Base-by-base conservation (phyloP, 108 stramenopile genomes). In the Skeletonema menzelii region DNA sequence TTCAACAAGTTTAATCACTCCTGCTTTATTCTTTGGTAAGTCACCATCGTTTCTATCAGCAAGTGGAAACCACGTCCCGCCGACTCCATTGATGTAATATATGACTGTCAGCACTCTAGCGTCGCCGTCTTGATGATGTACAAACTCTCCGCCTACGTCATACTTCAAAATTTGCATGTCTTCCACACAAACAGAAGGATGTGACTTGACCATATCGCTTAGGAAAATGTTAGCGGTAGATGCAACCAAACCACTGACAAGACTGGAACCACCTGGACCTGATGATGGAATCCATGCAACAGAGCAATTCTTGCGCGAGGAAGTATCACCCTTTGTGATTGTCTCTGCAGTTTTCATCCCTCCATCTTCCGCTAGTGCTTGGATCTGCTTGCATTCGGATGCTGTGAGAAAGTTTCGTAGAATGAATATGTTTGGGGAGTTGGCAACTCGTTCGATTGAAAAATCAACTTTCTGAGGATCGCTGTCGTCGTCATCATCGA, bases 51-150 rank as follows among this genome's bases (percentile, higher is more conserved):
- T 47, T 24, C 13, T 56, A 32, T 73, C 56, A 20, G 88, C 88
- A 60, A 87, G 65, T 15, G 88, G 88, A 71, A 89, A 87, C 86
- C 86, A 89, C 6, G 88, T 89, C 12, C 59, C 88, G 27, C 79
- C 84, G 5, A 85, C 84, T 5, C 86, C 88, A 74, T 87, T 89
- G n/a, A 89, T 42, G 62, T 86, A 89, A 63, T 84, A 87, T 17
- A 89, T 47, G 3, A 85, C 82, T 6, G 88, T 89, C 27, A 89
- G 37, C 6, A 81, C 27, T 13, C 88, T 57, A 7, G 30, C 12
- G 4, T 70, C 49, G 0, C 73, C 81, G 67, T 89, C 88, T 28
- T 87, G 86, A 67, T 89, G 88, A 62, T 75, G 64, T 32, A 82
- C 60, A 59, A 76, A 89, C 44, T 77, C 82, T 20, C 88, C 88